Conservation (phyloP, 164 flowering plant species). For the Houttuynia cordata region DNA sequence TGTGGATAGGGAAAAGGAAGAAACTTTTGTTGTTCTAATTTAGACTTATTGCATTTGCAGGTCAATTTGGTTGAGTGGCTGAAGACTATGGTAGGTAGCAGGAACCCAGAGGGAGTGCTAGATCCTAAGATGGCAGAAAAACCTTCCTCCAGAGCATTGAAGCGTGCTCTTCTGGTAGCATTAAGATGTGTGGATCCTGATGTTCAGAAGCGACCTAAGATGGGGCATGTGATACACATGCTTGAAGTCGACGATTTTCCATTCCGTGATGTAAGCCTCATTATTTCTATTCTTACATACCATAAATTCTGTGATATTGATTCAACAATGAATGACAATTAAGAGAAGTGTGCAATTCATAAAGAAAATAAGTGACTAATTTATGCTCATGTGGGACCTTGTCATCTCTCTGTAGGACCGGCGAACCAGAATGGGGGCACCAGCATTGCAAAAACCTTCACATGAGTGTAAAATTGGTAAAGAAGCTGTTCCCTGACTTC, state of each 20-base stretch:
- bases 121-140: conserved; percentile 61
- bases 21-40: not conserved
- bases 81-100: conserved; percentile 57
- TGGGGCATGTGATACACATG: conserved; percentile 91
- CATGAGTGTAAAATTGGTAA: conserved; percentile 36
- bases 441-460: not conserved
- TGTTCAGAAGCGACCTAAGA: conserved; percentile 78
- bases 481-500: not conserved
- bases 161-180: conserved; percentile 64
- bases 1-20: not conserved
- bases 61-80: conserved; percentile 86
- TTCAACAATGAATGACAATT: not conserved
- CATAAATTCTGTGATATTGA: not conserved
- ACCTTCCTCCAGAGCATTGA: conserved; percentile 70
- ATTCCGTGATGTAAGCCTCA: conserved; percentile 49
- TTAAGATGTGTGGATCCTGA: conserved; percentile 75
- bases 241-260: conserved; percentile 82
- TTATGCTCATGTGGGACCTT: not conserved
- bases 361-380: too few relatives aligned
- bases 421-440: not conserved
- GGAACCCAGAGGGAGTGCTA: conserved; percentile 61
- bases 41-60: conserved; percentile 21
- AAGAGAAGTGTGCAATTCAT: not conserved
- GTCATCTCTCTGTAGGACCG: not conserved
- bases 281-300: not conserved